Evolutionary conservation across 1,284 basidiomycete genomes (phyloP), one percentile per base, ranked within the genome.

Genomic region (Ceratobasidium sp.): DNA sequence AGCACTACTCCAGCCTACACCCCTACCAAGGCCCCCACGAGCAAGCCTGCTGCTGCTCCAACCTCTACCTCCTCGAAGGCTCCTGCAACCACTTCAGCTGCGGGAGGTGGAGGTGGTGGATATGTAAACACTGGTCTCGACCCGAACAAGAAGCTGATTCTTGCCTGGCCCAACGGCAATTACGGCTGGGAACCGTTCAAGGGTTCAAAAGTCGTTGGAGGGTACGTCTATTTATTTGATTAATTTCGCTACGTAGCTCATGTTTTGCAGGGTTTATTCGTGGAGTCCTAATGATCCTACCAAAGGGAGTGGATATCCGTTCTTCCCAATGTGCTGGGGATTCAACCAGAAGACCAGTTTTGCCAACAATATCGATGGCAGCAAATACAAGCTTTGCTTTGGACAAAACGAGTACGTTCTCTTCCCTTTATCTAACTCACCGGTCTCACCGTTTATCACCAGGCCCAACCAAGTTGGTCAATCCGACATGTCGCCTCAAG

Each of bases 291-390:
- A 81, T 80, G 86, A 85, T 72, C 75, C 79, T 18, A 83, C 86
- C n/a, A 83, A 84, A 20, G 67, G 80, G 0, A 84, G 88, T 77
- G 90, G 89, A 56, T 84, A 91, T 71, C 84, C 89, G 20, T 90
- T 86, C 84, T 87, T 89, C 80, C 89, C 92, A 77, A 93, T 93
- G 93, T 85, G 94, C 13, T 94, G 93, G 92, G 91, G 93, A 81
- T 79, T 91, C 82, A 79, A 85, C 80, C 80, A 82, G 1, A 83
- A 86, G 46, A 71, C 40, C 7, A 58, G 55, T 42, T 79, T 81
- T 53, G 61, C 53, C 9, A 46, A 44, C 66, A 55, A 64, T 81
- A 90, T 90, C 61, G 84, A 85, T 26, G 83, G 86, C 70, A 88
- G 89, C 78, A 87, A 90, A 72, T 89, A 91, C 77, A 86, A 88